phyloP scores from a whole-genome alignment of 75 land plant genomes.

The Pinus albicaulis region DNA sequence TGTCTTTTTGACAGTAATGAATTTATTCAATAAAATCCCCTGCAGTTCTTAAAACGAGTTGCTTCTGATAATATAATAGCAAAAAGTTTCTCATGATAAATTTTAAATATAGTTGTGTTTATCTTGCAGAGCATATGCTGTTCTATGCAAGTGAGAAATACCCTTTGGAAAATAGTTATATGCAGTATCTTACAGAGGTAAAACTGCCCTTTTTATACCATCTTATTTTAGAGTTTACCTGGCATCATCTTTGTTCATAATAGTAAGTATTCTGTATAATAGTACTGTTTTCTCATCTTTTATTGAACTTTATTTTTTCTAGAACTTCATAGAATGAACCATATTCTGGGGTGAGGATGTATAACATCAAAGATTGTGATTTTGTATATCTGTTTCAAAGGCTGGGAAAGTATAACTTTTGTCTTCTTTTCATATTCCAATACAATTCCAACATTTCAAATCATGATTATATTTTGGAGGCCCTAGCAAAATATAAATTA shows the following conservation, averaged over 20 bases:
- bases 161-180: slow-evolving; percentile 92
- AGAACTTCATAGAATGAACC: not conserved
- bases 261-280: not conserved
- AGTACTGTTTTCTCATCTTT: not conserved
- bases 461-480: not conserved
- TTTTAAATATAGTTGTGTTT: slow-evolving; percentile 5
- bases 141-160: slow-evolving; percentile 97
- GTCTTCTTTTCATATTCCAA: not conserved
- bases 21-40: not conserved
- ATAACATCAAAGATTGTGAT: not conserved
- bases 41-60: not conserved
- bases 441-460: not conserved
- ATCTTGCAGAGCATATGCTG: slow-evolving; percentile 90
- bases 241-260: not conserved
- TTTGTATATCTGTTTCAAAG: not conserved
- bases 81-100: not conserved
- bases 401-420: not conserved
- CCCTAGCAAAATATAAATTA: not conserved
- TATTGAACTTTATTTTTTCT: not conserved
- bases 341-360: not conserved
- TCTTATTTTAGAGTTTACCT: not conserved
- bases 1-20: not conserved
- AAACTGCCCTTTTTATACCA: not conserved
- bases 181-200: slow-evolving; percentile 91
- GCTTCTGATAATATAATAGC: not conserved